Percentiles rank a stretch among this genome's conserved stretches.
Conservation (phyloP, 176 grass and related monocot species). For the Elymus sibiricus region DNA sequence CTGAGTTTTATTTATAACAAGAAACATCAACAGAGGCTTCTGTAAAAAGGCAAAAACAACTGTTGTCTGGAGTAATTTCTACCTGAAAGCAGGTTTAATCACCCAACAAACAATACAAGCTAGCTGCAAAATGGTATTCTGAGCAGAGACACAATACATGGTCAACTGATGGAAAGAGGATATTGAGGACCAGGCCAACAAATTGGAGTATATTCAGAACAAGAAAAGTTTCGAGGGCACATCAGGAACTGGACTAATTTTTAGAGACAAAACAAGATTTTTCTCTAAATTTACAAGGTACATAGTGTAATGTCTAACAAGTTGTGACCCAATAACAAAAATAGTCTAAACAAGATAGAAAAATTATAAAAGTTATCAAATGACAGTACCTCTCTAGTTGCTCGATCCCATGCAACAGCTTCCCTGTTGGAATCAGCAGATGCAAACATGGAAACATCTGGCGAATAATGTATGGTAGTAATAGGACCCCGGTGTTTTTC, state of each 20-base stretch:
- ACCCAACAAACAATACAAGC: background rate
- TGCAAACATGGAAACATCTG: constrained; percentile 94
- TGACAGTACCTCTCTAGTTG: constrained; percentile 70
- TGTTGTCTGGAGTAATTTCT: background rate
- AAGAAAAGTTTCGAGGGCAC: background rate
- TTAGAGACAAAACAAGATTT: background rate
- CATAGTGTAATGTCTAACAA: background rate
- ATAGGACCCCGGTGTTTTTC: constrained; percentile 94
- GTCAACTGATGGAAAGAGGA: background rate
- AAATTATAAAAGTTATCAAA: background rate
- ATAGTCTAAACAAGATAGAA: background rate
- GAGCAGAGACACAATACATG: background rate
- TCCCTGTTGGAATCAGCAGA: constrained; percentile 91
- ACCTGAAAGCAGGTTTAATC: background rate
- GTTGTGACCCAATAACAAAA: constrained; percentile 16
- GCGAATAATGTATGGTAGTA: constrained; percentile 83
- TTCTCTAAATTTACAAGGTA: background rate
- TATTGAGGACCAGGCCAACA: background rate
- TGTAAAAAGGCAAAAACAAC: constrained; percentile 14
- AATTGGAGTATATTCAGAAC: background rate
- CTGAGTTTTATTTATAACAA: background rate
- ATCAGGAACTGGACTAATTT: background rate
- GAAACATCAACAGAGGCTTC: background rate
- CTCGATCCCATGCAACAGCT: constrained; percentile 92
- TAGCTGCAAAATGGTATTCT: background rate